Evolutionary conservation across 306 rosid genomes (phyloP).

Genomic region (Rosa lucieae): DNA sequence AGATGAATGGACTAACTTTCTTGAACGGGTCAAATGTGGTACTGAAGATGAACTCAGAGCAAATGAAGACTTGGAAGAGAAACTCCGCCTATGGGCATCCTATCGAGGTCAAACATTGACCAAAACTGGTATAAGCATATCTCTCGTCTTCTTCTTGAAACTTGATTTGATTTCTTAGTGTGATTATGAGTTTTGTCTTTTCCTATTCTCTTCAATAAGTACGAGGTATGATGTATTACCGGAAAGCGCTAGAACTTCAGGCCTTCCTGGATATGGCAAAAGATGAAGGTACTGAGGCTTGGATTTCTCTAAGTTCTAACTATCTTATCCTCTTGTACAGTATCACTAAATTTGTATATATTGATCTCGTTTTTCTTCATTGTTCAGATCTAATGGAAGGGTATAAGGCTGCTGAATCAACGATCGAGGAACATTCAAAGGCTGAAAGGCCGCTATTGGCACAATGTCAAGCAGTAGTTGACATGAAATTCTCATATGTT

Average conservation of each 20-base stretch:
- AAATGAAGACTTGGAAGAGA: conserved; percentile 54
- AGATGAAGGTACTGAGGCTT: conserved; percentile 61
- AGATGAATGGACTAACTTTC: conserved; percentile 96
- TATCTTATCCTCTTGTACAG: conserved; percentile 8
- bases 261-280: conserved; percentile 97
- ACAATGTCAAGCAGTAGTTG: conserved; percentile 83
- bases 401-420: conserved; percentile 87
- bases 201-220: conserved; percentile 43
- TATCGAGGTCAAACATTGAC: conserved; percentile 97
- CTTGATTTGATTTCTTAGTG: conserved; percentile 25
- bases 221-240: conserved; percentile 97
- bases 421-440: conserved; percentile 44
- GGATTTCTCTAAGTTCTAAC: background rate
- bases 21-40: conserved; percentile 53
- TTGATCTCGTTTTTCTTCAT: conserved; percentile 29
- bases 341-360: conserved; percentile 17
- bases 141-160: conserved; percentile 7
- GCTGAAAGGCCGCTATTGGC: conserved; percentile 67
- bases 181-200: conserved; percentile 6
- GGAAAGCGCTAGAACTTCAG: conserved; percentile 94
- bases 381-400: conserved; percentile 69
- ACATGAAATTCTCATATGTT: conserved; percentile 86
- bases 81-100: conserved; percentile 92
- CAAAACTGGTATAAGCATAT: conserved; percentile 66
- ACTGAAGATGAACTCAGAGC: conserved; percentile 55